These are phyloP conservation scores for Mikania micrantha DNA, from an alignment of 129 eudicot species.

Conservation along the genomic window DNA sequence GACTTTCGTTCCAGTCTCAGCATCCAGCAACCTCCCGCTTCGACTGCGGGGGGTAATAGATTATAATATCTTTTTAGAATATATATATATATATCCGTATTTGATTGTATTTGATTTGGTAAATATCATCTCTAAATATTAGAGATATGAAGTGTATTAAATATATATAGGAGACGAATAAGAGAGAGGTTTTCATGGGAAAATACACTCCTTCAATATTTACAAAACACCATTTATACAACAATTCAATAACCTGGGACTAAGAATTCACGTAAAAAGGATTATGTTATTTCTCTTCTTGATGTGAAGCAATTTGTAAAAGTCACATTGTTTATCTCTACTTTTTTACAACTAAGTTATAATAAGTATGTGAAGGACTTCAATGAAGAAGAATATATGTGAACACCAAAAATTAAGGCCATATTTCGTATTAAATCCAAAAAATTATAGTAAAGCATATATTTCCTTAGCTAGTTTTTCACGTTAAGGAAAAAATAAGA, in stretches of 20 bases:
- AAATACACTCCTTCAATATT: too few relatives aligned
- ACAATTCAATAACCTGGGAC: neutral
- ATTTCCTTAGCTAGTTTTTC: neutral
- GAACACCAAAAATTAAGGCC: neutral
- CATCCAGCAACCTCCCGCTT: too few relatives aligned
- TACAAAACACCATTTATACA: neutral
- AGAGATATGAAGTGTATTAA: too few relatives aligned
- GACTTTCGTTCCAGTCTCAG: too few relatives aligned
- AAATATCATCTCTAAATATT: too few relatives aligned
- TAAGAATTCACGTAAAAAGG: neutral
- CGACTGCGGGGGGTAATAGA: too few relatives aligned
- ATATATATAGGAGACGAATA: too few relatives aligned
- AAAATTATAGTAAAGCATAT: neutral
- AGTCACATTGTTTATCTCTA: neutral
- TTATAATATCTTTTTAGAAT: too few relatives aligned
- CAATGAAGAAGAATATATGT: neutral
- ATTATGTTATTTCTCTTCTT: neutral
- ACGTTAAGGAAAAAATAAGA: neutral
- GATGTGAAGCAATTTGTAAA: neutral
- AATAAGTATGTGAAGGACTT: neutral
- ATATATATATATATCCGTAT: too few relatives aligned
- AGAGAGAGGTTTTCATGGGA: too few relatives aligned
- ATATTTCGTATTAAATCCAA: neutral
- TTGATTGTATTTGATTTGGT: too few relatives aligned
- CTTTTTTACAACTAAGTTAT: neutral